Percentiles rank a stretch among this genome's conserved stretches.
Conservation (phyloP, 306 rosid genomes). For the Hylodesmum podocarpum region DNA sequence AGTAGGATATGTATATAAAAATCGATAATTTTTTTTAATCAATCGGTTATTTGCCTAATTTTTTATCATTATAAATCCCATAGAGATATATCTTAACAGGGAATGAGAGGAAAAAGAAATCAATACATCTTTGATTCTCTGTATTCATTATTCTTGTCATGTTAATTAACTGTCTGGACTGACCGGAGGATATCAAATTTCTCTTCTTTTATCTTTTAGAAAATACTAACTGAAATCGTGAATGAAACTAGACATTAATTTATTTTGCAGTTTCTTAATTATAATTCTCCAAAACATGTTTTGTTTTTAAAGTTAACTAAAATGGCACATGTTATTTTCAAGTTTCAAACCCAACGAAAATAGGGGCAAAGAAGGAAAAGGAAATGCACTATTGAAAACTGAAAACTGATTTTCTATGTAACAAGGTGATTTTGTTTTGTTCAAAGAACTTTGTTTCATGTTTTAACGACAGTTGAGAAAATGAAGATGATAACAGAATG, state of each 20-base stretch:
- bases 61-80: too few relatives aligned
- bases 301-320: background rate
- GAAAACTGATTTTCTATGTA: background rate
- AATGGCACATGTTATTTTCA: background rate
- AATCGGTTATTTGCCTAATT: too few relatives aligned
- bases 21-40: too few relatives aligned
- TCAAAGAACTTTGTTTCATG: background rate
- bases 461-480: background rate
- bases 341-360: background rate
- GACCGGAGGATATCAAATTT: too few relatives aligned
- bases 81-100: too few relatives aligned
- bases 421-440: too few relatives aligned
- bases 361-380: background rate
- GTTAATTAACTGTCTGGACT: too few relatives aligned
- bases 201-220: too few relatives aligned
- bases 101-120: too few relatives aligned
- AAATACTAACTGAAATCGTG: background rate
- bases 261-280: background rate
- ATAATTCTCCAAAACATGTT: background rate
- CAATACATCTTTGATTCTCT: too few relatives aligned
- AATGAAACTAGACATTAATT: background rate
- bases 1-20: too few relatives aligned
- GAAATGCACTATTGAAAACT: background rate
- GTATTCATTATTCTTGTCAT: too few relatives aligned
- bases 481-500: constrained; percentile 29